Evolutionary conservation across 345 rosid genomes (phyloP).

Genomic region (Viola odorata): DNA sequence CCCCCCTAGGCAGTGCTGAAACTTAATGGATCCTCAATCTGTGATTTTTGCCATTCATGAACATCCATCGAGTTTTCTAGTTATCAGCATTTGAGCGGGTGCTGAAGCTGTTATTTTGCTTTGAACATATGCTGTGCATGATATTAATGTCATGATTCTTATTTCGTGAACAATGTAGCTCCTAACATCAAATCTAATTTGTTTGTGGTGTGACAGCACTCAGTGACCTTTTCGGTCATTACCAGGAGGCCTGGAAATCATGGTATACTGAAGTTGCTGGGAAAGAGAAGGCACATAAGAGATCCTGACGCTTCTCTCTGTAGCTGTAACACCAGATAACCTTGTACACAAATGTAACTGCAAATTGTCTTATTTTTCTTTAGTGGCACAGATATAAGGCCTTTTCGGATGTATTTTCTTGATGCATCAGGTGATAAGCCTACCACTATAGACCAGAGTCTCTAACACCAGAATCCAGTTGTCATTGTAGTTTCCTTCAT

Average conservation of each 20-base stretch:
- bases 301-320: constrained; percentile 15
- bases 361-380: neutral
- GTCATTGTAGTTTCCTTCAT: too few species aligned
- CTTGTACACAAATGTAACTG: constrained; percentile 6
- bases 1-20: too few species aligned
- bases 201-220: constrained; percentile 46
- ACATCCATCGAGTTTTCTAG: too few species aligned
- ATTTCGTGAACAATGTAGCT: neutral
- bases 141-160: too few species aligned
- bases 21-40: too few species aligned
- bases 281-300: constrained; percentile 28
- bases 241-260: constrained; percentile 57
- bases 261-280: constrained; percentile 52
- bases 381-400: neutral
- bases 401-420: constrained; percentile 20
- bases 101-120: too few species aligned
- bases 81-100: too few species aligned
- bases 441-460: neutral
- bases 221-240: constrained; percentile 60
- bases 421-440: constrained; percentile 7
- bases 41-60: too few species aligned
- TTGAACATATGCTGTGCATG: too few species aligned
- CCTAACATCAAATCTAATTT: neutral
- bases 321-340: neutral
- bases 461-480: too few species aligned